phyloP scores from a whole-genome alignment of 108 stramenopile species.

The Nitzschia sp. region DNA sequence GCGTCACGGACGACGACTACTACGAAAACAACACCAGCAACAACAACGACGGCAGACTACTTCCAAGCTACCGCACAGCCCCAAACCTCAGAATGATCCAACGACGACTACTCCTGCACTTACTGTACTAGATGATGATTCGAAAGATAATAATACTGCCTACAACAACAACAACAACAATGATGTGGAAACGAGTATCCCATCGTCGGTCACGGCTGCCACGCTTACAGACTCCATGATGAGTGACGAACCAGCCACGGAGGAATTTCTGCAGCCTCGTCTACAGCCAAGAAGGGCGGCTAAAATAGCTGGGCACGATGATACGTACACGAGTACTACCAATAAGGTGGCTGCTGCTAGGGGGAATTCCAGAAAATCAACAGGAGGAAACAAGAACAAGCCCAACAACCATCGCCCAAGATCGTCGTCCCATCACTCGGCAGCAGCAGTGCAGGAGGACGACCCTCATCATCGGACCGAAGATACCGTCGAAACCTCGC shows the following conservation, averaged over 20 bases:
- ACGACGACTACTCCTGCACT: not conserved
- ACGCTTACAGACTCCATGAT: too few relatives aligned
- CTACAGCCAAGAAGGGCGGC: conserved; percentile 2
- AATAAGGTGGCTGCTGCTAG: not conserved
- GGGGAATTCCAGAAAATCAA: too few relatives aligned
- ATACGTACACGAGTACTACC: not conserved
- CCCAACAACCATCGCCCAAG: too few relatives aligned
- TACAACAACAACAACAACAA: not conserved
- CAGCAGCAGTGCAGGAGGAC: too few relatives aligned
- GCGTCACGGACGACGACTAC: not conserved
- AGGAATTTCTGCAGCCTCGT: not conserved
- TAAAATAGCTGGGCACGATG: not conserved
- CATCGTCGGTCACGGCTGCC: too few relatives aligned
- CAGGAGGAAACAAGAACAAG: not conserved
- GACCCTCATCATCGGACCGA: too few relatives aligned
- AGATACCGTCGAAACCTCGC: conserved; percentile 4
- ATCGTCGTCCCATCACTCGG: too few relatives aligned
- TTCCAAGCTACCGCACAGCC: not conserved
- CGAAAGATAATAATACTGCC: not conserved
- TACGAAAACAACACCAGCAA: not conserved
- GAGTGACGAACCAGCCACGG: too few relatives aligned
- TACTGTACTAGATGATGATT: not conserved
- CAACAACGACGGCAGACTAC: not conserved
- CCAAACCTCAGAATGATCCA: not conserved
- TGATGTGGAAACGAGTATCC: not conserved